Percentiles rank a stretch among this genome's conserved stretches.
phyloP scores from a whole-genome alignment of 2,329 filamentous ascomycete species.

The Fusarium sp. region DNA sequence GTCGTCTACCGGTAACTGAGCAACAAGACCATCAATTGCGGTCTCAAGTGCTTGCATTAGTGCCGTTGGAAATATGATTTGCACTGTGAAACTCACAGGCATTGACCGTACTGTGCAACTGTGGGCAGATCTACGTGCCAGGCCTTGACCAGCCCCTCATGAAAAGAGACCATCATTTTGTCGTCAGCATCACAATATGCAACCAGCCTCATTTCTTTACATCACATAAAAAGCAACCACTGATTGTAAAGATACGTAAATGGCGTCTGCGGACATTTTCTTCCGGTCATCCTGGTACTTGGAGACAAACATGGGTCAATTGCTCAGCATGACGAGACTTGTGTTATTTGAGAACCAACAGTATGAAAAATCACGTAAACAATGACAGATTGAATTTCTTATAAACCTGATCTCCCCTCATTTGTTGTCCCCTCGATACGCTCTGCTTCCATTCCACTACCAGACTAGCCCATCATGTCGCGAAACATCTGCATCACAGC shows the following conservation, averaged over 20 bases:
- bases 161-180: conserved; percentile 1
- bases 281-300: background rate
- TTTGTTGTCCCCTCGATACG: no score
- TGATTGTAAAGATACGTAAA: conserved; percentile 4
- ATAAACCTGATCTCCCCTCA: no score
- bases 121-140: no score
- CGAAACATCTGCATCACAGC: conserved; percentile 62
- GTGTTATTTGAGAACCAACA: background rate
- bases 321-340: background rate
- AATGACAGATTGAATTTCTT: no score
- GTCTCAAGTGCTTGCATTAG: conserved; percentile 1
- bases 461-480: conserved; percentile 50
- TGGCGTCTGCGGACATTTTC: background rate
- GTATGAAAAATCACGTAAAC: no score
- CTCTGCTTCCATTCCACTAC: no score
- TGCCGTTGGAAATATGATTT: no score
- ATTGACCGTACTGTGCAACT: background rate
- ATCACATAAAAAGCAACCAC: background rate
- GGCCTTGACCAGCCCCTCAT: no score
- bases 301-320: background rate
- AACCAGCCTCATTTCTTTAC: background rate
- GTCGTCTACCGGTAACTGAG: background rate
- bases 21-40: no score
- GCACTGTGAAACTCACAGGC: background rate
- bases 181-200: conserved; percentile 4